A percentile compares a stretch with the other conserved stretches of the same genome.
Conservation (phyloP, 208 protist genomes). For the Trypanosoma boissoni region DNA sequence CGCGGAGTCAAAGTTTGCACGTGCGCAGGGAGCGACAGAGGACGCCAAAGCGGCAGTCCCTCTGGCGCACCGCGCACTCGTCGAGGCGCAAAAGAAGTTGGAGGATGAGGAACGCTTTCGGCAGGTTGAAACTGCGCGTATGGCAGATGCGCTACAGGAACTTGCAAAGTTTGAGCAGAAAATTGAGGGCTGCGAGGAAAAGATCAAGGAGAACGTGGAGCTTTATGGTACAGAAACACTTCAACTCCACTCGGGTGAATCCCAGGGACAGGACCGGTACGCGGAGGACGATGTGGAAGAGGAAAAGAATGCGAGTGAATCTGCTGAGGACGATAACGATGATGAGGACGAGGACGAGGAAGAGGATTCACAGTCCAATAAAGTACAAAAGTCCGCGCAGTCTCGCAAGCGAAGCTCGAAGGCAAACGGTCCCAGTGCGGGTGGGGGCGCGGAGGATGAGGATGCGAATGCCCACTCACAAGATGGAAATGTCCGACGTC, state of each 20-base stretch:
- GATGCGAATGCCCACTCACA: not conserved
- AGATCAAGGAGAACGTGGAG: slow-evolving; percentile 81
- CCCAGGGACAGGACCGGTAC: slow-evolving; percentile 12
- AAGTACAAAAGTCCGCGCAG: no score
- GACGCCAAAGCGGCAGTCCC: slow-evolving; percentile 57
- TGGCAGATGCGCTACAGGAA: slow-evolving; percentile 79
- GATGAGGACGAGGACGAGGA: slow-evolving; percentile 20
- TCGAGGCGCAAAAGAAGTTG: slow-evolving; percentile 65
- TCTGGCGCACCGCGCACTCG: slow-evolving; percentile 47
- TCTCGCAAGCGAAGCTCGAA: no score
- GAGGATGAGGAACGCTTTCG: slow-evolving; percentile 83
- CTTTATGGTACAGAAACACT: slow-evolving; percentile 87
- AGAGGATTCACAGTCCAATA: not conserved
- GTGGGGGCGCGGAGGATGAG: not conserved
- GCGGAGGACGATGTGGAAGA: slow-evolving; percentile 1
- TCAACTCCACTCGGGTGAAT: slow-evolving; percentile 24
- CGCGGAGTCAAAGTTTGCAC: slow-evolving; percentile 47
- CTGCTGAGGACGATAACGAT: slow-evolving; percentile 16
- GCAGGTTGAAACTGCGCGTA: slow-evolving; percentile 70
- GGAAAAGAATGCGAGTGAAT: slow-evolving; percentile 22
- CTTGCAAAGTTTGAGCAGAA: slow-evolving; percentile 86
- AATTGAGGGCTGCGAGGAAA: slow-evolving; percentile 83
- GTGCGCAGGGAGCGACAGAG: slow-evolving; percentile 55
- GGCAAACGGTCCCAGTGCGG: slow-evolving; percentile 8
- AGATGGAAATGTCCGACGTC: not conserved